Base-by-base conservation (phyloP, 805 yeast species). In the Saccharomycopsis javanensis region DNA sequence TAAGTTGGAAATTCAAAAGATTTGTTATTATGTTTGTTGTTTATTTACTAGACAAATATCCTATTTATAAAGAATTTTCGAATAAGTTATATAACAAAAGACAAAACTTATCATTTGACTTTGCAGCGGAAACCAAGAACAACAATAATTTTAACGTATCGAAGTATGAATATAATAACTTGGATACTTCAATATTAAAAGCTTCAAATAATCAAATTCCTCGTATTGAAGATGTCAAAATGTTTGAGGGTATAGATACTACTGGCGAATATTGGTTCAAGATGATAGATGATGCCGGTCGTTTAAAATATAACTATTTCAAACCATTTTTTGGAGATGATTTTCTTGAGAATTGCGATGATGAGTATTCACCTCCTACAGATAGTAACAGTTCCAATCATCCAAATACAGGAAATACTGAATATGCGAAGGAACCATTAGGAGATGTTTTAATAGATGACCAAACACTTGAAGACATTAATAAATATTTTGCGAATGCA, bases 281-380 rank as follows among this genome's bases (percentile, higher is more conserved):
- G 30, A 51, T 69, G 8, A 55, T 65, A 25, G 71, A 68, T 56
- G 56, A 59, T 5, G 27, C 63, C 1, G 62, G 62, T 4, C 69
- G 67, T 45, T 61, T 67, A 5, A 64, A 59, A 28, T 65, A 66
- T 53, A 71, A 69, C 48, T 68, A 67, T 51, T 58, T 68, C 27
- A 59, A 63, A 7, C 68, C 71, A 20, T 59, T 65, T 30, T 53
- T 64, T 16, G 52, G 53, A 2, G 53, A 42, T 18, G 31, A 54
- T 15, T 30, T 5, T 27, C 8, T 48, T 48, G 51, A 48, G 8
- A 28, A 48, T 27, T n/a, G 23, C n/a, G 51, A 48, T 1, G 35
- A 10, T 27, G 51, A 48, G 13, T 13, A 27, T 28, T 42, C 48
- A 10, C 48, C 48, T 20, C 48, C 48, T 10, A 42, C 48, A 11